Evolutionary conservation across 1,284 basidiomycete species (phyloP), one percentile per base, ranked within the genome.

Genomic region (Papiliotrema flavescens): DNA sequence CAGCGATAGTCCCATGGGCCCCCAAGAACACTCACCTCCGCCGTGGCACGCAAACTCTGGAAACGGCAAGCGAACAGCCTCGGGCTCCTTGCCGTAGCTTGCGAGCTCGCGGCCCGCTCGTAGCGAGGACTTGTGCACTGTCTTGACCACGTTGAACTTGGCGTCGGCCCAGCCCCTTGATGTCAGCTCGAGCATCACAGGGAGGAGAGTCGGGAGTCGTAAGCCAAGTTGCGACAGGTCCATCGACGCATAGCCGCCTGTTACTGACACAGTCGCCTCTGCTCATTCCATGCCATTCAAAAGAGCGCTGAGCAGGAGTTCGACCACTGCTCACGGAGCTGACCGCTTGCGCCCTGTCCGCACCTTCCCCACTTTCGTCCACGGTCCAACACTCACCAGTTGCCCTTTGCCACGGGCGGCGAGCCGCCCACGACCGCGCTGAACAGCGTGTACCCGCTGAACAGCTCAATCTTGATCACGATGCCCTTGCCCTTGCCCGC

Each of bases 41-140:
- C 76, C 76, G 46, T 74, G 70, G 32, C 67, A 65, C 2, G 69
- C 71, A 44, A 64, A 73, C 46, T 73, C 66, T 24, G 73, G 73
- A 56, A 70, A 72, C 32, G 53, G 47, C 11, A 68, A 55, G 2
- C 64, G 63, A 23, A 60, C 57, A 13, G 59, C 57, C 49, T 66
- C 70, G 1, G 68, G 66, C n/a, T 56, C 61, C 46, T 57, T 53
- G 13, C 62, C 63, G 47, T 61, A 58, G 1, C 55, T 51, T 1
- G 63, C 64, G 35, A 70, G 52, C 40, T 75, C 66, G 26, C 66
- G 55, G 2, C 74, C 74, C 24, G 73, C 63, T 26, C 70, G 64
- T 45, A 73, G 69, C 13, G 67, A 68, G 14, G 64, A 64, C 47
- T 73, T 67, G 26, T 66, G 64, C 36, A 65, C 67, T 19, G 64